Evolutionary conservation across 495 filamentous ascomycete species (phyloP).

Genomic region (Penicillium waksmanii): DNA sequence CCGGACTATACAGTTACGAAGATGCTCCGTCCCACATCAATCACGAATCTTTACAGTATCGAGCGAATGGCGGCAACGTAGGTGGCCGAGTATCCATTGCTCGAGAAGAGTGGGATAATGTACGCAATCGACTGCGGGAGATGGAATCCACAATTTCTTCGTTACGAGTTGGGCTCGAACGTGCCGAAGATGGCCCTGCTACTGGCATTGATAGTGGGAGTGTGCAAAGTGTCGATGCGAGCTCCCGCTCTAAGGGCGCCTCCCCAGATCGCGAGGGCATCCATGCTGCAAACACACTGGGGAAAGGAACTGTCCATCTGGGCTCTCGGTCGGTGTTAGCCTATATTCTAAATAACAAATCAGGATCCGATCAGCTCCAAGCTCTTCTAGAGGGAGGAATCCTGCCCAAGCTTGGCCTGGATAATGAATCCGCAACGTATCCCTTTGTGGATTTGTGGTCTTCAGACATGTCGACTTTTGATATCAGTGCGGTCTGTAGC

Average conservation of each 20-base stretch:
- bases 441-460: constrained; percentile 71
- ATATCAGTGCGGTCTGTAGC: constrained; percentile 69
- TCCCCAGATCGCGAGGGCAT: constrained; percentile 57
- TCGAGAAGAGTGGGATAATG: constrained; percentile 53
- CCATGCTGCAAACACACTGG: constrained; percentile 56
- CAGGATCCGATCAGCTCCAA: constrained; percentile 66
- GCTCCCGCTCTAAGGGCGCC: constrained; percentile 41
- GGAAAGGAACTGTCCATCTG: constrained; percentile 60
- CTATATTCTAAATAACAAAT: constrained; percentile 62
- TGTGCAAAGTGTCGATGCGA: constrained; percentile 61
- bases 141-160: constrained; percentile 48
- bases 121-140: constrained; percentile 44
- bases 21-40: constrained; percentile 32
- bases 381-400: constrained; percentile 75
- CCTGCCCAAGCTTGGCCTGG: constrained; percentile 77
- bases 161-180: constrained; percentile 47
- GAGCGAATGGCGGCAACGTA: constrained; percentile 24
- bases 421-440: constrained; percentile 81
- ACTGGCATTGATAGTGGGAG: constrained; percentile 50
- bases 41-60: constrained; percentile 28
- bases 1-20: constrained; percentile 25
- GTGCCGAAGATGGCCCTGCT: constrained; percentile 36
- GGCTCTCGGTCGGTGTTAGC: constrained; percentile 63
- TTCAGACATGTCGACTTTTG: constrained; percentile 67
- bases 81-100: constrained; percentile 44